These are phyloP conservation scores for Apiotrichum montevideense DNA, from an alignment of 1,284 basidiomycete species.

Conservation along the genomic window DNA sequence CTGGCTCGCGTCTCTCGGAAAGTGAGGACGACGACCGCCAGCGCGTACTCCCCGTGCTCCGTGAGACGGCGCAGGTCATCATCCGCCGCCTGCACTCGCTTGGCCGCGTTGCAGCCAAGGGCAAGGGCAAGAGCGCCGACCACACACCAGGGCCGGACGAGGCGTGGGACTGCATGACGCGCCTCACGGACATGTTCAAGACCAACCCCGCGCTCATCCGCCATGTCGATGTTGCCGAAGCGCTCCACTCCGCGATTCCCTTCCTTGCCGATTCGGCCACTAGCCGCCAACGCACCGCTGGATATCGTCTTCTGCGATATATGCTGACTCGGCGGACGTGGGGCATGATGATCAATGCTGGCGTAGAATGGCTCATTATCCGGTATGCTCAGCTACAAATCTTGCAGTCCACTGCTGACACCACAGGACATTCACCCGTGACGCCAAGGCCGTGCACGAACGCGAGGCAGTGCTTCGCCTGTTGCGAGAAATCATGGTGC, in stretches of 20 bases:
- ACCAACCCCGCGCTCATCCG: conserved; percentile 69
- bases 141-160: conserved; percentile 16
- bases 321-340: conserved; percentile 57
- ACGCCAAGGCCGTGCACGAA: conserved; percentile 71
- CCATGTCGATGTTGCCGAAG: conserved; percentile 63
- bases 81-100: conserved; percentile 20
- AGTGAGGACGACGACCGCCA: conserved; percentile 12
- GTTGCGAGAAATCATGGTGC: conserved; percentile 68
- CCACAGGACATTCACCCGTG: conserved; percentile 72
- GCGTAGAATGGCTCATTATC: conserved; percentile 83
- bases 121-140: conserved; percentile 19
- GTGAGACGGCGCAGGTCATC: conserved; percentile 19
- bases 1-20: not conserved
- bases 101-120: conserved; percentile 14
- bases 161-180: conserved; percentile 52
- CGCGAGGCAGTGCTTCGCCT: conserved; percentile 93
- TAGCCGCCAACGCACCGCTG: conserved; percentile 70
- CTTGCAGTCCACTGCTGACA: not conserved
- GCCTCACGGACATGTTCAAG: conserved; percentile 64
- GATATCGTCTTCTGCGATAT: conserved; percentile 81
- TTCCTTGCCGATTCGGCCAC: conserved; percentile 69
- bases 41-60: conserved; percentile 13
- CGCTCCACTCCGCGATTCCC: conserved; percentile 68
- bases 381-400: conserved; percentile 54
- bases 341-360: conserved; percentile 37